Evolutionary conservation across 1,284 basidiomycete species (phyloP).

Genomic region (Mycena sp.): DNA sequence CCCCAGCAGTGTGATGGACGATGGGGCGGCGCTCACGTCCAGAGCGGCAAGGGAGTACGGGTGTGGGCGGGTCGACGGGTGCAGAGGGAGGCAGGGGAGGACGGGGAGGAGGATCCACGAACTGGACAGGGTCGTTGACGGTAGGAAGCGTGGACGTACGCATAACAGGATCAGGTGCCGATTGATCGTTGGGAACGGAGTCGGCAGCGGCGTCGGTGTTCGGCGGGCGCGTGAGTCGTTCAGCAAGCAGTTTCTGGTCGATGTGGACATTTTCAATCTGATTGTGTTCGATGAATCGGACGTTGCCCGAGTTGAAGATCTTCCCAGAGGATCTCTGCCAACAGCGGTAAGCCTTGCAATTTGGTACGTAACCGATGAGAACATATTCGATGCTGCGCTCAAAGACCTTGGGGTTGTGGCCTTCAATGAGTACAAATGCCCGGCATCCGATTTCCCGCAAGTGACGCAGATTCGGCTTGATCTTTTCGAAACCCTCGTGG

Average conservation of each 20-base stretch:
- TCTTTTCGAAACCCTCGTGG: slow-evolving; percentile 30
- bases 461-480: slow-evolving; percentile 35
- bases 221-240: too few relatives aligned
- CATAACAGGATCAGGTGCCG: background rate
- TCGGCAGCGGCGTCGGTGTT: background rate
- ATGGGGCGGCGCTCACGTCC: background rate
- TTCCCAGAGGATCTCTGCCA: slow-evolving; percentile 26
- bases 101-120: background rate
- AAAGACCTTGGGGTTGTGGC: slow-evolving; percentile 28
- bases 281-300: slow-evolving; percentile 38
- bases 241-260: slow-evolving; percentile 20
- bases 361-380: slow-evolving; percentile 36
- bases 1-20: background rate
- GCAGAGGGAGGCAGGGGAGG: too few relatives aligned
- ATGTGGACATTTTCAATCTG: background rate
- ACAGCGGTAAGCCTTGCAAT: slow-evolving; percentile 34
- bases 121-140: background rate
- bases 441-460: slow-evolving; percentile 36
- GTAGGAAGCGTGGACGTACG: background rate
- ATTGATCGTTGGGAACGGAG: background rate
- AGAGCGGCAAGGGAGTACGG: background rate
- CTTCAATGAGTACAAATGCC: slow-evolving; percentile 33
- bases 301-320: slow-evolving; percentile 36
- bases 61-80: background rate
- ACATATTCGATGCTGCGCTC: slow-evolving; percentile 32